phyloP scores from a whole-genome alignment of 1,284 basidiomycete species.

The Blastosporella zonata region DNA sequence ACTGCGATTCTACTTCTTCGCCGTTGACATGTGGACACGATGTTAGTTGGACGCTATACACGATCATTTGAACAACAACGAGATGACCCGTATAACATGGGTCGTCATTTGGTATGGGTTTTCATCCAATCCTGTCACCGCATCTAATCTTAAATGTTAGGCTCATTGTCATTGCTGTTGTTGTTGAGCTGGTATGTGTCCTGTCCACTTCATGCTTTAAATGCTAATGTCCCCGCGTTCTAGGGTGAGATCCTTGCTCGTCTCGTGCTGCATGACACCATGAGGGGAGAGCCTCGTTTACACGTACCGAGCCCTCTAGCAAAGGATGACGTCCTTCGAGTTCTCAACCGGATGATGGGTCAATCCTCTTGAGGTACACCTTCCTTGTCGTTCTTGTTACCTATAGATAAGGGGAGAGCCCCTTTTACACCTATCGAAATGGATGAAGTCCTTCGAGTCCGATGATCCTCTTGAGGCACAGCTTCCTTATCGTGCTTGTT shows the following conservation, averaged over 20 bases:
- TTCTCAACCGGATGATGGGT: conserved; percentile 39
- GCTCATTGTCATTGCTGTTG: conserved; percentile 85
- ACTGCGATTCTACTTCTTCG: background rate
- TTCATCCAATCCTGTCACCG: background rate
- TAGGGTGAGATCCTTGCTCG: conserved; percentile 84
- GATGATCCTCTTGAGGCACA: no score
- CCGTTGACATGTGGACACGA: conserved; percentile 6
- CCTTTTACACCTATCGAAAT: no score
- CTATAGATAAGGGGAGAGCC: no score
- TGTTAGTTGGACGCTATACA: conserved; percentile 88
- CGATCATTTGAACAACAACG: conserved; percentile 87
- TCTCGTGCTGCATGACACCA: conserved; percentile 64
- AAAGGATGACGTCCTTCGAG: conserved; percentile 36
- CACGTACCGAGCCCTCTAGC: conserved; percentile 25
- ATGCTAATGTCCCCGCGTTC: background rate
- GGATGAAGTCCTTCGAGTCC: no score
- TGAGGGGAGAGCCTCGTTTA: conserved; percentile 18
- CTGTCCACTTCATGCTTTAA: conserved; percentile 1
- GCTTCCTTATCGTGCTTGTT: no score
- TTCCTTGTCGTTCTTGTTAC: no score
- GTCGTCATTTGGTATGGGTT: conserved; percentile 84
- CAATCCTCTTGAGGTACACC: conserved; percentile 7
- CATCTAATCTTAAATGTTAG: conserved; percentile 31
- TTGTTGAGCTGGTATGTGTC: conserved; percentile 70
- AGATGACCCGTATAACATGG: conserved; percentile 94